Conservation (phyloP, 805 yeast species). For the Metschnikowia gelsemii region DNA sequence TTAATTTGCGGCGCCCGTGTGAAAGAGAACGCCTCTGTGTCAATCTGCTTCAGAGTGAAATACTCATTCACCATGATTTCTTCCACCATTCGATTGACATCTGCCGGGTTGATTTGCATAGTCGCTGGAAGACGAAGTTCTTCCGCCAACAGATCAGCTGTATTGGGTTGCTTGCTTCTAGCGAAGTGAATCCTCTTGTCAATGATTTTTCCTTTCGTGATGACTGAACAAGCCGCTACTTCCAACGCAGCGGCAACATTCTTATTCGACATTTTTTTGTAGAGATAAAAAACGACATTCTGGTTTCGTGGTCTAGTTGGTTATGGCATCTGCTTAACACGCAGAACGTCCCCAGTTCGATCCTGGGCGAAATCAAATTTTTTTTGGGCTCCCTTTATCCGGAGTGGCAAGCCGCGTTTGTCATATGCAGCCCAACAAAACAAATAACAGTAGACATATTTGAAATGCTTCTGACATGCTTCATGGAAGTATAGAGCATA, state of each 20-base stretch:
- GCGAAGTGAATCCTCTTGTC: too few relatives aligned
- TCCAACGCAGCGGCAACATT: too few relatives aligned
- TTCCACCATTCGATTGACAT: too few relatives aligned
- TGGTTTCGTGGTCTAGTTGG: constrained; percentile 91
- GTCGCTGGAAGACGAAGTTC: too few relatives aligned
- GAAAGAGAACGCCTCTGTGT: neutral
- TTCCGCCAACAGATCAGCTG: too few relatives aligned
- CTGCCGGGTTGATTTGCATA: too few relatives aligned
- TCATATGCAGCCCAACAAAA: constrained; percentile 12
- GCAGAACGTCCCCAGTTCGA: constrained; percentile 99
- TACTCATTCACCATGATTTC: too few relatives aligned
- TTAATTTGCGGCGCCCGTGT: neutral
- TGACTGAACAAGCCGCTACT: too few relatives aligned
- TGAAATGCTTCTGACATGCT: neutral
- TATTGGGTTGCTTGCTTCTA: too few relatives aligned
- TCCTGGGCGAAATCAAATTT: constrained; percentile 96
- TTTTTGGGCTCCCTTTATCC: constrained; percentile 6
- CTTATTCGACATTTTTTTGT: neutral
- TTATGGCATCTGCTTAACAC: constrained; percentile 99
- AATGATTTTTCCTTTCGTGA: too few relatives aligned
- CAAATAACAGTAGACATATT: too few relatives aligned
- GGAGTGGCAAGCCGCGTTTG: neutral
- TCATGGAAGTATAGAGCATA: neutral
- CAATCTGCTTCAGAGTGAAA: too few relatives aligned
- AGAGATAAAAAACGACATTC: neutral